Evolutionary conservation across 2,329 filamentous ascomycete genomes (phyloP), one percentile per base, ranked within the genome.

Genomic region (Fusarium foetens): DNA sequence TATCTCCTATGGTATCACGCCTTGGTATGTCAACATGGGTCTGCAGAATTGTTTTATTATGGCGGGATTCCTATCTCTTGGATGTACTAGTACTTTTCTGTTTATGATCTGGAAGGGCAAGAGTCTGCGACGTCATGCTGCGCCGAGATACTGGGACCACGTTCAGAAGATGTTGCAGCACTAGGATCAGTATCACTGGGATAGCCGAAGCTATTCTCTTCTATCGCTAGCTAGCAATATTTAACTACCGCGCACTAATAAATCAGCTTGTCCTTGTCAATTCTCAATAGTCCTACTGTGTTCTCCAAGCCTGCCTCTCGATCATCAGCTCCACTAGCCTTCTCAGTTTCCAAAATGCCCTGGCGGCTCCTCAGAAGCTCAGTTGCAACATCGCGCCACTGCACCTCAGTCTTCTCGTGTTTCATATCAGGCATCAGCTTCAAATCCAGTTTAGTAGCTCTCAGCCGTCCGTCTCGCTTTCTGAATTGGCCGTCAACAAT

Each of bases 401-500:
- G 25, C 0, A 67, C 1, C 14, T 62, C 64, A 3, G 7, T 1
- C 19, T 27, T 54, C 2, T 62, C 29, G 2, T 14, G 19, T 23
- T 49, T 17, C 25, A 67, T 8, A 8, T 43, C 17, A 2, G 54
- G 41, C 0, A 36, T 19, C 1, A 68, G 3, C 1, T 8, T 6
- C 2, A 62, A 13, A 8, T 67, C 31, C 1, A 67, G 23, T 19
- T 68, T 49, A 8, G 38, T 31, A 0, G 31, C 3, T 25, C 2
- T 13, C 7, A 67, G 14, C 1, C 21, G 13, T 1, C 64, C 48
- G 19, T 43, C 27, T 3, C 64, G 54, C n/a, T 67, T 67, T 23
- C 35, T 68, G 19, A 68, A 67, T 13, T 68, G 41, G 0, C 64
- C 64, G 36, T 68, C 48, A 3, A 68, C 63, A 13, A 67, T 62